Conservation (phyloP, 78 protist species). For the Bigelowiella natans region DNA sequence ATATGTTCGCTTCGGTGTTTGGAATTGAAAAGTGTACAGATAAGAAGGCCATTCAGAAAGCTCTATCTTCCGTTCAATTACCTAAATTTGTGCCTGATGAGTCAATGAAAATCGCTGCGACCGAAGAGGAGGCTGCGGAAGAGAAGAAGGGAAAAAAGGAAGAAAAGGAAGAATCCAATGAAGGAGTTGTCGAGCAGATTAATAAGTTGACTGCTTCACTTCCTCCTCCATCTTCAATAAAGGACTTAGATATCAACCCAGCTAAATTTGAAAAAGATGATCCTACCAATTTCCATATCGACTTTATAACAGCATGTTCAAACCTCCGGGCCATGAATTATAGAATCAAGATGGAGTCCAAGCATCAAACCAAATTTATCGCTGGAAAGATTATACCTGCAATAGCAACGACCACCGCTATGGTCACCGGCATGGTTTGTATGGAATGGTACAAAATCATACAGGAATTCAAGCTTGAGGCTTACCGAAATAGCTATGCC, state of each 20-base stretch:
- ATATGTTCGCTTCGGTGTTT: neutral
- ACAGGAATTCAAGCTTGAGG: neutral
- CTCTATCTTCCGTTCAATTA: neutral
- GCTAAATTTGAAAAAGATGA: slow-evolving; percentile 77
- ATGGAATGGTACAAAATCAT: neutral
- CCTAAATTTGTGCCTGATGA: neutral
- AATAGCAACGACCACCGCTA: slow-evolving; percentile 98
- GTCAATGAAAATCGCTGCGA: neutral
- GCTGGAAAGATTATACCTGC: slow-evolving; percentile 99
- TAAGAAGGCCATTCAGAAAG: neutral
- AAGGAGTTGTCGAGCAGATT: neutral
- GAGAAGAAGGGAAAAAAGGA: neutral
- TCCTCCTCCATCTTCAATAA: neutral
- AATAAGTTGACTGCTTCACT: neutral
- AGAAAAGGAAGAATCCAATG: neutral
- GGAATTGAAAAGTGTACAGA: neutral
- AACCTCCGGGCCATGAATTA: slow-evolving; percentile 80
- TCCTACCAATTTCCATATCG: slow-evolving; percentile 96
- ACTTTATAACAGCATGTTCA: slow-evolving; percentile 83
- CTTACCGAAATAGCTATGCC: neutral
- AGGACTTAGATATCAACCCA: neutral
- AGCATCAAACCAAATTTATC: slow-evolving; percentile 64
- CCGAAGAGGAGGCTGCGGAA: neutral
- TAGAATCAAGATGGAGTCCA: slow-evolving; percentile 46
- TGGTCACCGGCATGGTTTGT: slow-evolving; percentile 27